Conservation (phyloP, 176 grass and related monocot species). For the Thinopyrum elongatum region DNA sequence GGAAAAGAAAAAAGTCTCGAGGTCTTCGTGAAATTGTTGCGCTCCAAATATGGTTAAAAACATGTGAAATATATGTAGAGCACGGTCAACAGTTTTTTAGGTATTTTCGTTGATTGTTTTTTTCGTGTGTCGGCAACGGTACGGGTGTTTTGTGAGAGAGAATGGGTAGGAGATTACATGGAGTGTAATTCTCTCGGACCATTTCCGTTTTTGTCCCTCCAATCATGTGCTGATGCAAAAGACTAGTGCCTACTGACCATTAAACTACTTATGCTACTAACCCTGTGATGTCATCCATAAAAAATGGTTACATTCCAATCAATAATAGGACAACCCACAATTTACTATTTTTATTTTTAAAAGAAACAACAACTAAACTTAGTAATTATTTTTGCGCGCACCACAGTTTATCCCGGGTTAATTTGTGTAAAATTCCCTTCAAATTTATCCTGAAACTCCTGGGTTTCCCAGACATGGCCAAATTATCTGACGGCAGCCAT, state of each 20-base stretch:
- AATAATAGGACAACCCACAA: neutral
- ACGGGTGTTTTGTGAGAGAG: neutral
- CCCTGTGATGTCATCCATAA: neutral
- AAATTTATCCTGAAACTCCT: neutral
- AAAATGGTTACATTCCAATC: neutral
- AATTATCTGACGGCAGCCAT: conserved; percentile 35
- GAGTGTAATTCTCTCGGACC: neutral
- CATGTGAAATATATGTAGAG: neutral
- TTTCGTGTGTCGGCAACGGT: neutral
- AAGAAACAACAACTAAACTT: neutral
- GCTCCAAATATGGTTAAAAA: neutral
- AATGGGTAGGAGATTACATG: neutral
- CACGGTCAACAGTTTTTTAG: neutral
- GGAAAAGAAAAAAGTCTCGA: no score
- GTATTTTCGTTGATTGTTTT: neutral
- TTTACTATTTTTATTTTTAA: neutral
- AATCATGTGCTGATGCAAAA: conserved; percentile 41
- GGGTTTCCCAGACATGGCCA: neutral
- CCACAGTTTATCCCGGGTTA: neutral
- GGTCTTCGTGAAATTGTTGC: neutral
- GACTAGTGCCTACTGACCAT: conserved; percentile 27
- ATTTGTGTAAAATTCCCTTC: neutral
- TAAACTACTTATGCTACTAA: neutral
- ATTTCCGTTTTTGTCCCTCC: conserved; percentile 22
- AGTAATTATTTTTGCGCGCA: neutral